Base-by-base conservation (phyloP, 192 early-diverging fungal species). In the Coemansia sp. region DNA sequence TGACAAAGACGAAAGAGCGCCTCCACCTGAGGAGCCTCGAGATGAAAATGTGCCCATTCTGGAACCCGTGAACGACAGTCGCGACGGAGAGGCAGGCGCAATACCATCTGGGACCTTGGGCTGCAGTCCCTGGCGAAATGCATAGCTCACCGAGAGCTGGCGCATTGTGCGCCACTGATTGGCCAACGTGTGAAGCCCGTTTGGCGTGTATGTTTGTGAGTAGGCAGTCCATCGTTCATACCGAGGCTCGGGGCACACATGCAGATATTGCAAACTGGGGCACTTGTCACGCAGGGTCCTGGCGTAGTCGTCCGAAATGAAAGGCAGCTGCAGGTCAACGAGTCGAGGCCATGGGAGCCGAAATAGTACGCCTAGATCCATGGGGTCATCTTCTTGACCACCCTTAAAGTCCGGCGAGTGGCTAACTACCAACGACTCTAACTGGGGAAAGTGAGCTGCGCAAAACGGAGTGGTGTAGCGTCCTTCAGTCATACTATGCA, bases 191-290 rank as follows among this genome's bases (percentile, higher is more conserved):
- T 64, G 57, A 35, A 82, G 72, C 0, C 72, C 74, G n/a, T 42
- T 50, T 27, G 80, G 69, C 36, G 79, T 66, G 34, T 77, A 82
- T 17, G 64, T 45, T 59, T 77, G 74, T 13, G 74, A 67, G 64
- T 82, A 82, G 7, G 65, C 75, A 1, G 79, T 54, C 79, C 79
- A 82, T 33, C 79, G 65, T 68, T 82, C 79, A 57, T 82, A 82
- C 6, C 79, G 79, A n/a, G 74, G 72, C 34, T 70, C 75, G 1
- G 79, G 79, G 0, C 63, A 50, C 64, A 82, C 74, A 64, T 57
- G 19, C 34, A 82, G 62, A 48, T 62, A 77, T 39, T 67, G 79
- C 48, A 82, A 27, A 6, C 37, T 53, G n/a, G 79, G 79, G 34
- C 79, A 82, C 39, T 82, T 82, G 65, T 70, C 63, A 6, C 59